Evolutionary conservation across 495 filamentous ascomycete genomes (phyloP).

Genomic region (Annulohypoxylon bovei): DNA sequence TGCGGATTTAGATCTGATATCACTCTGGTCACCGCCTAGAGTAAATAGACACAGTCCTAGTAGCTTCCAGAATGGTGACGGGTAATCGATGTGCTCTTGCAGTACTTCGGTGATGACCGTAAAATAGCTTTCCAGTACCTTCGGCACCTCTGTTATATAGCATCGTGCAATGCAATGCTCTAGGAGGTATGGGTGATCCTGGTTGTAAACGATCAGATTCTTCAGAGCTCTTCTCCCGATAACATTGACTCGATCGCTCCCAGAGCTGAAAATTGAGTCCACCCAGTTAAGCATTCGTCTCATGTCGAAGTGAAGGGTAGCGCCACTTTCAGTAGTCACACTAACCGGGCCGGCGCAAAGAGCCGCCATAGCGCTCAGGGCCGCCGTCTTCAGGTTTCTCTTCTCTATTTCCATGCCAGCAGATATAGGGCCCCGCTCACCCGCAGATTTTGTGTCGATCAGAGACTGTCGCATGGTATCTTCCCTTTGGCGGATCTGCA

Average conservation of each 20-base stretch:
- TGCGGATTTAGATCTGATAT: constrained; percentile 87
- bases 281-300: constrained; percentile 94
- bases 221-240: constrained; percentile 90
- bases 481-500: constrained; percentile 82
- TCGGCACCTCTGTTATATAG: constrained; percentile 79
- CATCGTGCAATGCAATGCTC: constrained; percentile 89
- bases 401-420: constrained; percentile 98
- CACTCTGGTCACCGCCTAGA: constrained; percentile 86
- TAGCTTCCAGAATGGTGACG: constrained; percentile 88
- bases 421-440: constrained; percentile 76
- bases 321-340: constrained; percentile 83
- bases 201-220: constrained; percentile 91
- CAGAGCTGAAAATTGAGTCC: constrained; percentile 88
- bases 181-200: constrained; percentile 80
- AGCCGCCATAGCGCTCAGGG: constrained; percentile 93
- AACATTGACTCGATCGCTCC: constrained; percentile 88
- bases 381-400: constrained; percentile 86
- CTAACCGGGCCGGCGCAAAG: constrained; percentile 92
- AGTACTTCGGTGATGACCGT: constrained; percentile 90
- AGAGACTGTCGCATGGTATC: constrained; percentile 86
- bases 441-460: constrained; percentile 68
- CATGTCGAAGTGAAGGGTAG: constrained; percentile 88
- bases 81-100: constrained; percentile 79
- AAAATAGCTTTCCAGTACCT: constrained; percentile 94
- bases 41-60: constrained; percentile 88